phyloP scores from a whole-genome alignment of 495 filamentous ascomycete species.

The Lasiosphaeriaceae sp. region DNA sequence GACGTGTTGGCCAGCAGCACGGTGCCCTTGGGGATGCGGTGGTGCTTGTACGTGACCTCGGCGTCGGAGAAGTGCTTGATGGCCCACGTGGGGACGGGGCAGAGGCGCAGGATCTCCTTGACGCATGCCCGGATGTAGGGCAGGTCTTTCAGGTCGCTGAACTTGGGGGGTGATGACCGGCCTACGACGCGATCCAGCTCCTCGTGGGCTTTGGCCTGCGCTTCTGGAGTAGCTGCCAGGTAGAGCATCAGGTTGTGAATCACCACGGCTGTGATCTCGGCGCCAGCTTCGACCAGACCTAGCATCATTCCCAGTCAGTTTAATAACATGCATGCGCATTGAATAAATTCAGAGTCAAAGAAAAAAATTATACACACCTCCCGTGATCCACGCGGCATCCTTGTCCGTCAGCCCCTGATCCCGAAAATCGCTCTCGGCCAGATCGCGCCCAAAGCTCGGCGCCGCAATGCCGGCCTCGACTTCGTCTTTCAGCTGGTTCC shows the following conservation, averaged over 20 bases:
- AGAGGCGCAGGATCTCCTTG: constrained; percentile 49
- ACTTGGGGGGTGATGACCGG: no score
- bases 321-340: no score
- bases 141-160: constrained; percentile 30
- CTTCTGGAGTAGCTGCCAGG: neutral
- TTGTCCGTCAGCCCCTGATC: neutral
- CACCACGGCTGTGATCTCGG: neutral
- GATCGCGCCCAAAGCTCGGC: neutral
- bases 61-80: constrained; percentile 42
- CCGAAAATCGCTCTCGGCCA: neutral
- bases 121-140: constrained; percentile 40
- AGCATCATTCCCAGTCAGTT: no score
- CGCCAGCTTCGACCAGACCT: neutral
- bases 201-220: neutral
- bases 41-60: constrained; percentile 39
- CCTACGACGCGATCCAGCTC: neutral
- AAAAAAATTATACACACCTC: no score
- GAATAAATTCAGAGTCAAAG: no score
- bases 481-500: neutral
- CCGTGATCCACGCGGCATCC: no score
- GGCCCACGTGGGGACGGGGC: constrained; percentile 42
- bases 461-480: neutral
- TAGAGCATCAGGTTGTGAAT: neutral
- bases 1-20: constrained; percentile 17
- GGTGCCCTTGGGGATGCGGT: constrained; percentile 30